These are phyloP conservation scores for Metschnikowia reukaufii DNA, from an alignment of 805 yeast genomes.

Conservation along the genomic window DNA sequence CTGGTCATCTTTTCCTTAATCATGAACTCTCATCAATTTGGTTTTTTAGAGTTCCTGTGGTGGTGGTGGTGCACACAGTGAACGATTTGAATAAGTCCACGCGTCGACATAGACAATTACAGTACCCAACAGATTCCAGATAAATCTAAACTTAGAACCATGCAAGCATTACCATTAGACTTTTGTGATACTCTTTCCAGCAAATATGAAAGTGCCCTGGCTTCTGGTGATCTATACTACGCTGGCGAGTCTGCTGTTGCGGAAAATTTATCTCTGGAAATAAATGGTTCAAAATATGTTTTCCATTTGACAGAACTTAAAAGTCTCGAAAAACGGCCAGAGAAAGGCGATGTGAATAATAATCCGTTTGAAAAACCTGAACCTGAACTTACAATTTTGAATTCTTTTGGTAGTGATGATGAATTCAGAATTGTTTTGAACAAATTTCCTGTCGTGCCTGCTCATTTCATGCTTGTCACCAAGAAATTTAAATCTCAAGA, in stretches of 20 bases:
- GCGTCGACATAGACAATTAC: background rate
- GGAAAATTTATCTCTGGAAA: slow-evolving; percentile 8
- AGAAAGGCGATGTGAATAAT: slow-evolving; percentile 37
- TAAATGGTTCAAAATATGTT: slow-evolving; percentile 16
- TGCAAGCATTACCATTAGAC: slow-evolving; percentile 1
- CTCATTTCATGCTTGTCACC: slow-evolving; percentile 79
- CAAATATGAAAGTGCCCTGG: slow-evolving; percentile 51
- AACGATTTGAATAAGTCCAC: background rate
- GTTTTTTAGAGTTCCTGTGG: too few species aligned
- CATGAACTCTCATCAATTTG: background rate
- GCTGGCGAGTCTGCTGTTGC: slow-evolving; percentile 46
- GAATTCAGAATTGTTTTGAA: slow-evolving; percentile 65
- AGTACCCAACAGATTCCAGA: background rate
- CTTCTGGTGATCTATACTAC: slow-evolving; percentile 47
- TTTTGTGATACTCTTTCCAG: background rate
- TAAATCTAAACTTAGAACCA: background rate
- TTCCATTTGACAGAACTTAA: slow-evolving; percentile 33
- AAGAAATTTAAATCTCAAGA: slow-evolving; percentile 70
- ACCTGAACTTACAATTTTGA: slow-evolving; percentile 63
- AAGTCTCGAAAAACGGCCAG: slow-evolving; percentile 41
- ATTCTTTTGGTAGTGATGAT: slow-evolving; percentile 52
- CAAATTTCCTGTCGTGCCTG: slow-evolving; percentile 80
- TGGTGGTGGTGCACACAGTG: background rate
- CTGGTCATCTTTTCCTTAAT: too few species aligned
- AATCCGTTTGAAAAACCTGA: slow-evolving; percentile 86